A percentile compares a stretch with the other conserved stretches of the same genome.
Conservation (phyloP, 805 yeast species). For the Starmera caribaea region DNA sequence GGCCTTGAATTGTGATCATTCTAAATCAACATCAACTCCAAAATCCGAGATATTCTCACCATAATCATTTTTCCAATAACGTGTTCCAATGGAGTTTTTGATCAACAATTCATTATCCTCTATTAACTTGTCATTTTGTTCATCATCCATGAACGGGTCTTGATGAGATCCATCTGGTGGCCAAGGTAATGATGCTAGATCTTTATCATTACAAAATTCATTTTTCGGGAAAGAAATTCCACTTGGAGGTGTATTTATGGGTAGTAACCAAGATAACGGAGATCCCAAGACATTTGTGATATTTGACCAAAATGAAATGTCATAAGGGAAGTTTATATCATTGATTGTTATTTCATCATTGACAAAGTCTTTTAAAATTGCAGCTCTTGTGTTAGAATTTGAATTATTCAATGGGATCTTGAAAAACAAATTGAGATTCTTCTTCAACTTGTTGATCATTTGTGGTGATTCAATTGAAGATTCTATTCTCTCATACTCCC, state of each 20-base stretch:
- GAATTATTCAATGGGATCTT: no score
- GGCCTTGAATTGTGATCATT: no score
- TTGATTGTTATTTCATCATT: conserved; percentile 35
- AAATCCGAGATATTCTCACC: conserved; percentile 83
- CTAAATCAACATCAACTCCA: conserved; percentile 77
- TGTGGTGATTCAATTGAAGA: conserved; percentile 25
- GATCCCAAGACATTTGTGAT: conserved; percentile 44
- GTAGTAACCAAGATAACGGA: conserved; percentile 57
- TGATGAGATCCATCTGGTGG: conserved; percentile 79
- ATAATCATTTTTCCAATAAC: conserved; percentile 58
- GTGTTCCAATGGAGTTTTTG: conserved; percentile 21
- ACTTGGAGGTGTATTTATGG: conserved; percentile 49
- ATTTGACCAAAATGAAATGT: conserved; percentile 53
- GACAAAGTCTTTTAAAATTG: neutral
- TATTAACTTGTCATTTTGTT: neutral
- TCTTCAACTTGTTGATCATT: conserved; percentile 1
- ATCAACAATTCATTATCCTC: no score
- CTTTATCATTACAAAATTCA: conserved; percentile 40
- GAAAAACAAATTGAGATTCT: conserved; percentile 5
- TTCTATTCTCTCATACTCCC: conserved; percentile 85
- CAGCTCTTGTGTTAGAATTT: no score
- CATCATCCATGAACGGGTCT: conserved; percentile 10
- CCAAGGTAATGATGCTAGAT: conserved; percentile 72
- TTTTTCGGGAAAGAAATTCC: conserved; percentile 53
- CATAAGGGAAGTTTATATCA: conserved; percentile 78